A percentile compares a stretch with the other conserved stretches of the same genome.
Evolutionary conservation across 2,329 filamentous ascomycete genomes (phyloP).

Genomic region (Biscogniauxia mediterranea): DNA sequence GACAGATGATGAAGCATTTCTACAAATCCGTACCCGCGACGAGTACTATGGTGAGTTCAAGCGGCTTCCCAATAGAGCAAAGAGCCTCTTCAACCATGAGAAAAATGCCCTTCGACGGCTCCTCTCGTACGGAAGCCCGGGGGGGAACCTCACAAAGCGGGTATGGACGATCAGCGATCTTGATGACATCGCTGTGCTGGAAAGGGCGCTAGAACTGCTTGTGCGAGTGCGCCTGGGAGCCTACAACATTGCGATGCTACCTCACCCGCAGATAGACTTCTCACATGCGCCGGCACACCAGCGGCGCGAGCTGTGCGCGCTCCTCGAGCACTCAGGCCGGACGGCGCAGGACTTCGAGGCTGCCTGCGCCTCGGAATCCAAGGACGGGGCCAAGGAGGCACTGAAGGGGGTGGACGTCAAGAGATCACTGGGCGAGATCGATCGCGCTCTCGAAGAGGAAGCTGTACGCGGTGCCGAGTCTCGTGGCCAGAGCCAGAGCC

Average conservation of each 20-base stretch:
- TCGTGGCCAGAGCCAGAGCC: too few relatives aligned
- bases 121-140: slow-evolving; percentile 18
- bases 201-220: slow-evolving; percentile 29
- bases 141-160: neutral
- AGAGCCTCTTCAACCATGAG: slow-evolving; percentile 21
- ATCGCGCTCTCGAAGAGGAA: too few relatives aligned
- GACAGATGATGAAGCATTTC: slow-evolving; percentile 10
- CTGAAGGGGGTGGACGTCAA: too few relatives aligned
- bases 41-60: slow-evolving; percentile 28
- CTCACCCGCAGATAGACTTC: slow-evolving; percentile 27
- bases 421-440: too few relatives aligned
- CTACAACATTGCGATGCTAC: slow-evolving; percentile 23
- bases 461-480: too few relatives aligned
- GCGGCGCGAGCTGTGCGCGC: neutral
- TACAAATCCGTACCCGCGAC: slow-evolving; percentile 14
- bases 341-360: too few relatives aligned
- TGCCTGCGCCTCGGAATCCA: too few relatives aligned
- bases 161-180: slow-evolving; percentile 21
- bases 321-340: too few relatives aligned
- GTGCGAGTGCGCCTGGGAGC: slow-evolving; percentile 25
- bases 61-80: slow-evolving; percentile 12
- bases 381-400: too few relatives aligned
- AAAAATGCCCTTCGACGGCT: slow-evolving; percentile 28
- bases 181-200: slow-evolving; percentile 21
- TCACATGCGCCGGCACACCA: slow-evolving; percentile 6